Evolutionary conservation across 495 filamentous ascomycete genomes (phyloP).

Genomic region (Talaromyces liani): DNA sequence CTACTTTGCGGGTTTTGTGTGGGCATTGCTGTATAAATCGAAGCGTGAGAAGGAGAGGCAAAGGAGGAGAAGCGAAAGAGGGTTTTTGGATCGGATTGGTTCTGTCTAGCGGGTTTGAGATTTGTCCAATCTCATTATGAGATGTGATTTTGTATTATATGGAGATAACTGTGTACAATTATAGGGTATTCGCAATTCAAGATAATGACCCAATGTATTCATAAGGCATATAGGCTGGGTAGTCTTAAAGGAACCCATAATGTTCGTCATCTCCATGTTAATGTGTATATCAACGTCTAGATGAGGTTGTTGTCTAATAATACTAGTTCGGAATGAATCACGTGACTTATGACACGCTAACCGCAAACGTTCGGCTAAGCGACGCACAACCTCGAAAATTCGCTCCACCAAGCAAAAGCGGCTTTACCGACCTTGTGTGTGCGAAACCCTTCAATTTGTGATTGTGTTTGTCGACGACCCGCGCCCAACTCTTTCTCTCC

Average conservation of each 20-base stretch:
- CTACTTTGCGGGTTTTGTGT: slow-evolving; percentile 42
- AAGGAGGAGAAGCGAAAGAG: neutral
- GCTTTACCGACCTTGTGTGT: slow-evolving; percentile 27
- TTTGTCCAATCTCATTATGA: neutral
- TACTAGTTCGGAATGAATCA: neutral
- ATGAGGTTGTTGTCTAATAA: too few relatives aligned
- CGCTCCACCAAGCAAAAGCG: slow-evolving; percentile 35
- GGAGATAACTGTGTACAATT: neutral
- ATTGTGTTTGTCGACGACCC: slow-evolving; percentile 23
- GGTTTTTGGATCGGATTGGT: neutral
- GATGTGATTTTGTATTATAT: neutral
- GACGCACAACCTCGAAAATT: slow-evolving; percentile 44
- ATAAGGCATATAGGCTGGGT: neutral
- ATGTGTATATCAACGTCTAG: too few relatives aligned
- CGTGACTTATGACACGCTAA: slow-evolving; percentile 7
- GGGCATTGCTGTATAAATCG: slow-evolving; percentile 18
- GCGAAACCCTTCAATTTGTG: slow-evolving; percentile 1
- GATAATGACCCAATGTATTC: neutral
- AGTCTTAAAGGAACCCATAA: neutral
- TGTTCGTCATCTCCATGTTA: neutral
- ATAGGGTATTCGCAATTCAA: neutral
- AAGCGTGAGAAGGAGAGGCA: neutral
- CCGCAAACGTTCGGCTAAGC: slow-evolving; percentile 32
- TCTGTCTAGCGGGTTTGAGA: neutral
- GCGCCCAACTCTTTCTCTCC: slow-evolving; percentile 27